Evolutionary conservation across 495 filamentous ascomycete genomes (phyloP), one percentile per base, ranked within the genome.

Genomic region (Pseudevernia furfuracea): DNA sequence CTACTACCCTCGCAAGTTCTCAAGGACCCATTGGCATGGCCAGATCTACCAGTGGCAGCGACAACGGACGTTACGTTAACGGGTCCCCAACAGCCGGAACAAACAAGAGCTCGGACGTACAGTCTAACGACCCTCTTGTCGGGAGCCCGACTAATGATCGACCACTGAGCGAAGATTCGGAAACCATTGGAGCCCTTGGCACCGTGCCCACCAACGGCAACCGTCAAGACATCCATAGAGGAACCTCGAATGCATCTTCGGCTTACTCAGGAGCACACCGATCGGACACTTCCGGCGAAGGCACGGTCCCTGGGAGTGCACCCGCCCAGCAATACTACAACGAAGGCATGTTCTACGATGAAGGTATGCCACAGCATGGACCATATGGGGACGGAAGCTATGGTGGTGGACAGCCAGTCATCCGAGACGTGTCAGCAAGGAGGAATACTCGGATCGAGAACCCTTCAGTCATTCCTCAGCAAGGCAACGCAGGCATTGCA

Each of bases 401-500:
- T 64, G 79, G 77, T 41, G 77, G 77, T 41, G 81, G 74, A 30
- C 85, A 87, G 66, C 94, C 94, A 4, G 87, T 98, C 36, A 96
- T 98, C 57, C 83, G 92, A n/a, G 94, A 97, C 74, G 91, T 96
- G 39, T 85, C 86, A 67, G 94, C 94, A 3, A 81, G 94, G 66
- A 82, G 94, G 62, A 96, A 96, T 72, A 97, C 94, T 28, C 85
- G 91, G 55, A 97, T 98, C 58, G 91, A 97, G 74, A 96, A 89
- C 71, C 89, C 91, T 3, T 80, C 80, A 5, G 87, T 95, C 44
- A 92, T 89, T 69, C 92, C 91, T 15, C 88, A 92, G 72, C 91
- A 94, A 79, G 88, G 85, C 36, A 96, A 89, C 70, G 90, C 91
- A 37, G 94, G 94, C 58, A 98, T 98, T 71, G 90, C 94, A n/a